These are phyloP conservation scores for Tolypocladium cylindrosporum DNA, from an alignment of 2,329 filamentous ascomycete genomes.

Conservation along the genomic window DNA sequence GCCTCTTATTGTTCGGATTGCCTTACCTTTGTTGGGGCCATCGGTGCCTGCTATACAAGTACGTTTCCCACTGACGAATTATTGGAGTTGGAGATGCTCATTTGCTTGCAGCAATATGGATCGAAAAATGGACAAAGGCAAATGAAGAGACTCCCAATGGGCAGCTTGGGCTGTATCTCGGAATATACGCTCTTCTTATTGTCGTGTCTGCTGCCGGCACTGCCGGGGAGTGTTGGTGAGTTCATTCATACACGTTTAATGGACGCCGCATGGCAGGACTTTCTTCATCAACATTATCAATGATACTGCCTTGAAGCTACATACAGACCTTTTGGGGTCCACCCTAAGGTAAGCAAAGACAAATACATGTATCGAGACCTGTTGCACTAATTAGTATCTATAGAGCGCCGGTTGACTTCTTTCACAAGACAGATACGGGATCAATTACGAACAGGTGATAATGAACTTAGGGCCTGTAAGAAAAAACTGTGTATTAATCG, in stretches of 20 bases:
- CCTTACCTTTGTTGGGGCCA: neutral
- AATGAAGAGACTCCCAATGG: neutral
- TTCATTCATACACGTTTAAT: neutral
- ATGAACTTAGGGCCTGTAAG: too few relatives aligned
- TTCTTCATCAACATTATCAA: neutral
- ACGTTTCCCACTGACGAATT: neutral
- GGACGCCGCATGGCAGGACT: too few relatives aligned
- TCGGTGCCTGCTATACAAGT: neutral
- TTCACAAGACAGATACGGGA: conserved; percentile 17
- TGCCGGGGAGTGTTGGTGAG: neutral
- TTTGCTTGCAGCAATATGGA: neutral
- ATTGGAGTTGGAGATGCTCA: neutral
- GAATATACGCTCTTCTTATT: neutral
- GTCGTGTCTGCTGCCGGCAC: neutral
- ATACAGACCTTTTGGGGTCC: conserved; percentile 19
- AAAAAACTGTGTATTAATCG: too few relatives aligned
- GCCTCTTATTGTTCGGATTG: neutral
- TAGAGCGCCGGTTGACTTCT: neutral
- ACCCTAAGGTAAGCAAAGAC: conserved; percentile 9
- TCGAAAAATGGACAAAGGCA: neutral
- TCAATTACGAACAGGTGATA: conserved; percentile 19
- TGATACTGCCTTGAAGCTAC: conserved; percentile 12
- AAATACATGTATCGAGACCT: neutral
- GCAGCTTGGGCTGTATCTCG: neutral
- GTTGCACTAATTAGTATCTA: neutral